Base-by-base conservation (phyloP, 202 grass and related monocot species). In the Saccharum hybrid region DNA sequence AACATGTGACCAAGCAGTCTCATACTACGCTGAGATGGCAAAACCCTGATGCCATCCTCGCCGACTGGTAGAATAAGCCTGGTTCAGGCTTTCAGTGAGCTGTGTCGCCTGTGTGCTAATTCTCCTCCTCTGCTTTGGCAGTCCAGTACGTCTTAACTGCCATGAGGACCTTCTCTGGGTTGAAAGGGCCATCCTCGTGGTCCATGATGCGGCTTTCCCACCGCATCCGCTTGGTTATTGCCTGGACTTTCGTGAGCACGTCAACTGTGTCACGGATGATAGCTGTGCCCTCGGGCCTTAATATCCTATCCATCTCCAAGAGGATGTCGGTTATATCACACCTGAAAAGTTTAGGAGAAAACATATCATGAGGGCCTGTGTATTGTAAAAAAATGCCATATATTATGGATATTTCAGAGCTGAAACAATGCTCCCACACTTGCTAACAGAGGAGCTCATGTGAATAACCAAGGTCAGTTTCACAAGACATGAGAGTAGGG, bases 271-370 rank as follows among this genome's bases (percentile, higher is more conserved):
- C 94, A 4, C 94, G 91, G 84, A 97, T 92, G 57, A 97, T 88
- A 16, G 87, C 90, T 13, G 89, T 97, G 82, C 94, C 94, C 82
- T 97, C 94, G 0, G 94, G 94, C 88, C 94, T 88, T 72, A 97
- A 66, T 85, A 97, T 89, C 77, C 94, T 94, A 83, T 97, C 94
- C 94, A 97, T 97, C 91, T 97, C 94, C 86, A 97, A 59, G 73
- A 97, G 91, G 72, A 97, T 94, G 84, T 90, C 85, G 2, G 87
- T 90, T 85, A 94, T 90, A 74, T 97, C 91, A 2, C 91, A 94
- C 86, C 94, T 97, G 81, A 52, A 87, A 63, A 11, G 48, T 87
- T 73, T 39, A 80, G 9, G 10, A 7, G 2, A 54, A 12, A 82
- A 39, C 0, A 10, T 4, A 26, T 34, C 16, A 48, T 82, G 59